These are phyloP conservation scores for Pythium monospermum DNA, from an alignment of 352 stramenopile genomes.

Conservation along the genomic window DNA sequence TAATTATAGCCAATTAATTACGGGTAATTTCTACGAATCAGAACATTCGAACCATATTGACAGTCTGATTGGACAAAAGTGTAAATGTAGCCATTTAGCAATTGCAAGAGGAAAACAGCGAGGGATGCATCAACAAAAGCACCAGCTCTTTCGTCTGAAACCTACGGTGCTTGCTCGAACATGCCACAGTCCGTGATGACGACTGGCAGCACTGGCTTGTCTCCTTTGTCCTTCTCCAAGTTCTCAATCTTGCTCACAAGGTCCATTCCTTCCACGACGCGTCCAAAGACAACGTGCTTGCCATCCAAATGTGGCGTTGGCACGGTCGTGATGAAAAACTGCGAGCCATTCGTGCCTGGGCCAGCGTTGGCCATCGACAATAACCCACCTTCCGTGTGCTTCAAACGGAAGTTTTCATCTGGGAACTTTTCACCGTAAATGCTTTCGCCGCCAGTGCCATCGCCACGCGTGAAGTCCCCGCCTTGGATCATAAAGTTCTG, in stretches of 20 bases:
- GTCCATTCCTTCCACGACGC: constrained; percentile 82
- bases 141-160: too few relatives aligned
- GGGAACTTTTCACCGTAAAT: constrained; percentile 88
- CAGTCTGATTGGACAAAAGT: constrained; percentile 20
- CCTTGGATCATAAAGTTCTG: constrained; percentile 90
- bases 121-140: too few relatives aligned
- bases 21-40: constrained; percentile 28
- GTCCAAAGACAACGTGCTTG: constrained; percentile 98
- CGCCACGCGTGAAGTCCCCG: constrained; percentile 22
- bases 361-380: constrained; percentile 93
- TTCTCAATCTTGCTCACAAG: constrained; percentile 92
- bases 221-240: constrained; percentile 75
- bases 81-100: constrained; percentile 24
- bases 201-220: constrained; percentile 86
- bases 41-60: not conserved
- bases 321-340: constrained; percentile 96
- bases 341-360: constrained; percentile 94
- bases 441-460: constrained; percentile 77
- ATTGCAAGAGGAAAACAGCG: too few relatives aligned
- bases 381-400: constrained; percentile 74
- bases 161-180: too few relatives aligned
- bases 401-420: constrained; percentile 80
- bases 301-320: constrained; percentile 95
- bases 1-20: constrained; percentile 31
- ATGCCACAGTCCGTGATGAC: constrained; percentile 87